Base-by-base conservation (phyloP, 352 stramenopile species). In the Peronospora destructor region DNA sequence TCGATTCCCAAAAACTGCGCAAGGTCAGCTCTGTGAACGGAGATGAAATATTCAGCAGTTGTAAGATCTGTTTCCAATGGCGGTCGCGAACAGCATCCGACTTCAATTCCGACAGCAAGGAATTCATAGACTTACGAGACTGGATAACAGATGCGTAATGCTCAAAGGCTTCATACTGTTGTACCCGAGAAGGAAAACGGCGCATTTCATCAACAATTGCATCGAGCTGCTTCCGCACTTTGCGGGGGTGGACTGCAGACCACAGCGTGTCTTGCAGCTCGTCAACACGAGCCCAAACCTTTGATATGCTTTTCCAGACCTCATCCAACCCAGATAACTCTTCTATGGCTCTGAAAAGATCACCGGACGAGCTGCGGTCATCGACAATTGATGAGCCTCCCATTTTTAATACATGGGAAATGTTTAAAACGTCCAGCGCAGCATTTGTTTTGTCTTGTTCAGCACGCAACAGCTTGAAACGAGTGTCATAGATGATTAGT, bases 21-120 rank as follows among this genome's bases (percentile, higher is more conserved):
- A 99, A 64, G 6, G 94, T 98, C 17, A 99, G 67, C 47, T 98
- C 94, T 4, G 87, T 90, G 45, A 98, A 97, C 1, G 89, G 69
- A 36, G 87, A 86, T 9, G 73, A 85, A 39, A 98, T 91, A 44
- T 88, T 90, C n/a, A 99, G 66, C 33, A 94, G 66, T 30, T 95
- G 79, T 4, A 99, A 68, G 49, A 99, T 97, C 14, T 87, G 87
- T 63, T 98, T 98, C 97, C 97, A 99, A 57, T 99, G 97, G 0
- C 97, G 81, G 35, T 99, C 95, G 43, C 97, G 97, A 59, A 99
- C 94, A 4, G 96, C 90, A 48, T 99, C 97, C 1, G 96, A 98
- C 51, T 98, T 98, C 9, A 99, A 68, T 49, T 99, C 97, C 25
- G 88, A 89, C 4, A 99, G 62, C 21, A 99, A 65, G 23, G 79